A percentile compares a stretch with the other conserved stretches of the same genome.
Conservation (phyloP, 345 rosid species). For the Noccaea bulbosa region DNA sequence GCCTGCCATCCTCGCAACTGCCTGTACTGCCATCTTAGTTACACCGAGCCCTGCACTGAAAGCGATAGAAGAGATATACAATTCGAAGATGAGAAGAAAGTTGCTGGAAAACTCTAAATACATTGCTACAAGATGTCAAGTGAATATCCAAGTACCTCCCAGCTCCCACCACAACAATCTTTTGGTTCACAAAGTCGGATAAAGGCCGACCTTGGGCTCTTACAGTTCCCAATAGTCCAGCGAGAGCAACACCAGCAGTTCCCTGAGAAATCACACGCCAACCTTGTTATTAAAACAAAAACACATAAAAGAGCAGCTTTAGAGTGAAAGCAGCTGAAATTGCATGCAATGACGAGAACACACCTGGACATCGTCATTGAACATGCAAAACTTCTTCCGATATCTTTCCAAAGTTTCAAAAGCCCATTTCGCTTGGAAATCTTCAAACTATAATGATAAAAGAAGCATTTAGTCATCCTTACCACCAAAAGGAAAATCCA, state of each 20-base stretch:
- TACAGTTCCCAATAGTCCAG: constrained; percentile 89
- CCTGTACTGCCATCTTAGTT: constrained; percentile 73
- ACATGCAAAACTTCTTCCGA: constrained; percentile 89
- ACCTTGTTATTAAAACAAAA: neutral
- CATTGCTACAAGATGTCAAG: neutral
- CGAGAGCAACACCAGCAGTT: constrained; percentile 99
- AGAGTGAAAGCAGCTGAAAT: constrained; percentile 17
- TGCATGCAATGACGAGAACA: constrained; percentile 21
- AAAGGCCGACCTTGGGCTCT: constrained; percentile 92
- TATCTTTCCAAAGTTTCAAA: constrained; percentile 91
- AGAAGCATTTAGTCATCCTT: constrained; percentile 43
- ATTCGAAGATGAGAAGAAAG: constrained; percentile 26
- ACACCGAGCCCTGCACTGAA: constrained; percentile 99
- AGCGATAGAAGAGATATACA: constrained; percentile 29
- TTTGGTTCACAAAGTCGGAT: constrained; percentile 84
- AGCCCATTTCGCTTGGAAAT: constrained; percentile 99
- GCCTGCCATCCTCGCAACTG: constrained; percentile 81
- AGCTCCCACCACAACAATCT: constrained; percentile 99
- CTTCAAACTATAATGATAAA: constrained; percentile 71
- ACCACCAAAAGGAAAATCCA: constrained; percentile 26
- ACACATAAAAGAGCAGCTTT: neutral
- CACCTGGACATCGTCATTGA: constrained; percentile 98
- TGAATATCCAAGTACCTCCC: constrained; percentile 71
- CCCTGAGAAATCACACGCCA: constrained; percentile 56
- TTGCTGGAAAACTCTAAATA: neutral